Conservation (phyloP, 2,329 filamentous ascomycete genomes). For the Neoscytalidium dimidiatum region DNA sequence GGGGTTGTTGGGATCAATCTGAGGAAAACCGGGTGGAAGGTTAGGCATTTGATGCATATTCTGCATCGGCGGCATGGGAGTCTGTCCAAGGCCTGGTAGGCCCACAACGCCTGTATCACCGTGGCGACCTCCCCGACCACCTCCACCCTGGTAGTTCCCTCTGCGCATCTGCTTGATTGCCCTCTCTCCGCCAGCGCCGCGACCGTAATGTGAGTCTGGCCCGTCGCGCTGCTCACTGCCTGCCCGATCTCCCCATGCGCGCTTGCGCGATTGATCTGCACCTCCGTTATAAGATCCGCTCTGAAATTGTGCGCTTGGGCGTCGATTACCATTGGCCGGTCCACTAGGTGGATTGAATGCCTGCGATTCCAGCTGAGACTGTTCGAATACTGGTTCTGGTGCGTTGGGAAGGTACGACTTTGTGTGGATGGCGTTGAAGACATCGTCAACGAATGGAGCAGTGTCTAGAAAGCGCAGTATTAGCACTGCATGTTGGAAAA, state of each 20-base stretch:
- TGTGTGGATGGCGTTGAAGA: constrained; percentile 66
- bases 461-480: constrained; percentile 49
- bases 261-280: constrained; percentile 52
- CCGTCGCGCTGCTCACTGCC: constrained; percentile 44
- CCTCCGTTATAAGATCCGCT: constrained; percentile 22
- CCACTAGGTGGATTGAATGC: constrained; percentile 28
- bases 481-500: constrained; percentile 2
- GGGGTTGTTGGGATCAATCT: constrained; percentile 61
- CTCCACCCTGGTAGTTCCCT: constrained; percentile 34
- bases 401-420: constrained; percentile 45
- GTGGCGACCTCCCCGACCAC: constrained; percentile 13
- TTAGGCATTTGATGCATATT: constrained; percentile 38
- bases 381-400: constrained; percentile 25
- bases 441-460: constrained; percentile 66
- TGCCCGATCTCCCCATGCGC: constrained; percentile 58
- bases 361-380: constrained; percentile 29
- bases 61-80: constrained; percentile 36
- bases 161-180: constrained; percentile 63
- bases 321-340: constrained; percentile 24
- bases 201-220: constrained; percentile 41
- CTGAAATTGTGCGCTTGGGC: constrained; percentile 22
- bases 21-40: constrained; percentile 49
- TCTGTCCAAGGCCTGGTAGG: constrained; percentile 21
- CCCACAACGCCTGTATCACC: constrained; percentile 20
- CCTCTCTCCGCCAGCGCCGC: constrained; percentile 38